phyloP scores from a whole-genome alignment of 257 asterid genomes.

The Thymus quinquecostatus region DNA sequence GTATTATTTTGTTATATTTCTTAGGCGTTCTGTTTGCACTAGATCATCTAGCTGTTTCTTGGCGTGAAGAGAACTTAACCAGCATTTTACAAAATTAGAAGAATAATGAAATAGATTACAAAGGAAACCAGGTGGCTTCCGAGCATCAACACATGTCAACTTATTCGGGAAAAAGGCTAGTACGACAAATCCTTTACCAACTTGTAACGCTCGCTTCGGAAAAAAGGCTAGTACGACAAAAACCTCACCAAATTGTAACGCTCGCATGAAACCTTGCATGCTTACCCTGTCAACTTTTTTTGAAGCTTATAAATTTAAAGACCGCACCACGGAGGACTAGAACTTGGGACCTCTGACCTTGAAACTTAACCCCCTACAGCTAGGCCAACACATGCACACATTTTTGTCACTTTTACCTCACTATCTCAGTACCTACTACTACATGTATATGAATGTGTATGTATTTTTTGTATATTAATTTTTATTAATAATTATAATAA shows the following conservation, averaged over 20 bases:
- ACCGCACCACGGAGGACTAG: no score
- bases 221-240: no score
- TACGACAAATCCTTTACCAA: neutral
- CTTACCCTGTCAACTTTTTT: neutral
- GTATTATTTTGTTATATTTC: neutral
- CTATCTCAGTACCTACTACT: neutral
- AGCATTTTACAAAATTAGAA: neutral
- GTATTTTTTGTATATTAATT: neutral
- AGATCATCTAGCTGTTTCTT: neutral
- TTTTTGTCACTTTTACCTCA: constrained; percentile 20
- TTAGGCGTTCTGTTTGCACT: neutral
- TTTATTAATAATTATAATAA: neutral
- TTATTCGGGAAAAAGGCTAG: neutral
- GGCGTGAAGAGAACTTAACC: neutral
- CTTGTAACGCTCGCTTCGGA: constrained; percentile 29
- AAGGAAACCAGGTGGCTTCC: constrained; percentile 24
- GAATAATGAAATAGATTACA: constrained; percentile 6
- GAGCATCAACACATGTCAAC: constrained; percentile 20
- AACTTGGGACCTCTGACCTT: no score
- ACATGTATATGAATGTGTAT: neutral
- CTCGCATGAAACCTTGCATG: constrained; percentile 25
- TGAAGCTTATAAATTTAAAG: no score
- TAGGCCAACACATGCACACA: neutral
- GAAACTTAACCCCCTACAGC: no score
- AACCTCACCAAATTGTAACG: no score